These are phyloP conservation scores for Physaria fendleri DNA, from an alignment of 345 rosid species.

Conservation along the genomic window DNA sequence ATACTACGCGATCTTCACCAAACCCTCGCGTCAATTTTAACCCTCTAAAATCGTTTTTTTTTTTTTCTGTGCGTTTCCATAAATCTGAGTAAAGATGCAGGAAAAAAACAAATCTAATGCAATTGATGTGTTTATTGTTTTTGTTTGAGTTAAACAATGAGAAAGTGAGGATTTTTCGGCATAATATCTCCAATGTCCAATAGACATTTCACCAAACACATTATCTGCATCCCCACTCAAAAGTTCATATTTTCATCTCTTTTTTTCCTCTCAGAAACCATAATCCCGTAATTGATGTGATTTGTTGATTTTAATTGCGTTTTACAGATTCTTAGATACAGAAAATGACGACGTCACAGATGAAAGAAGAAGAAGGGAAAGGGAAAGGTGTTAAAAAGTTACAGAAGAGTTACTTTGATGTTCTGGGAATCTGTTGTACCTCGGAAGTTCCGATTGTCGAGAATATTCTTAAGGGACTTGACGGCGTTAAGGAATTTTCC, in stretches of 20 bases:
- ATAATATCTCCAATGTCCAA: background rate
- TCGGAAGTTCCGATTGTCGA: slow-evolving; percentile 78
- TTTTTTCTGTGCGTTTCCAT: too few relatives aligned
- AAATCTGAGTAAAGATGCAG: too few relatives aligned
- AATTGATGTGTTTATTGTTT: too few relatives aligned
- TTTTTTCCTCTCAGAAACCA: background rate
- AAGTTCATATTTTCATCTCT: background rate
- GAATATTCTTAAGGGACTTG: slow-evolving; percentile 55
- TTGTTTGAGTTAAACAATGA: too few relatives aligned
- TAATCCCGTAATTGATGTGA: background rate
- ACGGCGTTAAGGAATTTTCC: slow-evolving; percentile 59
- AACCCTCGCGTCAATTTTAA: too few relatives aligned
- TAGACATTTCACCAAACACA: background rate
- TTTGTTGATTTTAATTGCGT: background rate
- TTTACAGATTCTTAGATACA: too few relatives aligned
- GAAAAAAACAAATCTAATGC: too few relatives aligned
- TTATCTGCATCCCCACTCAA: background rate
- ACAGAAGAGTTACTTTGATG: slow-evolving; percentile 87
- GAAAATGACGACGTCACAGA: slow-evolving; percentile 18
- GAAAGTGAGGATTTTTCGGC: too few relatives aligned
- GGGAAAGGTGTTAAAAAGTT: slow-evolving; percentile 21
- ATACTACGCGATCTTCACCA: too few relatives aligned
- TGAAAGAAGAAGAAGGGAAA: slow-evolving; percentile 14
- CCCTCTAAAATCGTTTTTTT: too few relatives aligned
- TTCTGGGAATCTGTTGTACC: slow-evolving; percentile 81